Evolutionary conservation across 352 stramenopile genomes (phyloP).

Genomic region (Phytophthora sansomeana): DNA sequence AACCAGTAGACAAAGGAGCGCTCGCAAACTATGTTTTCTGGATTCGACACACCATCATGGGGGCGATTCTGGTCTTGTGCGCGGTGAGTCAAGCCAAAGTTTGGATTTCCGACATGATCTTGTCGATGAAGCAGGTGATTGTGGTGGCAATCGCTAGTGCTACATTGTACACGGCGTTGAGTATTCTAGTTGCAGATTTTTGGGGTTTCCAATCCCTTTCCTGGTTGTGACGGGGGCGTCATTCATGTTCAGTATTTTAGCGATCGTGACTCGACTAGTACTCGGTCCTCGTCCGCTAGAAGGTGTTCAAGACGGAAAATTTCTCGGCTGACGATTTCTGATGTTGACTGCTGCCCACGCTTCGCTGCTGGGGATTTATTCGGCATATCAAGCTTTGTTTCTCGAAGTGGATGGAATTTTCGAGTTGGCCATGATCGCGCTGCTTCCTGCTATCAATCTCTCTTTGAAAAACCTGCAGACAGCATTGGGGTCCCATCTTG

Average conservation of each 20-base stretch:
- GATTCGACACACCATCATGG: slow-evolving; percentile 30
- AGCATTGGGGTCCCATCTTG: slow-evolving; percentile 32
- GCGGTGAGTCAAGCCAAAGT: slow-evolving; percentile 23
- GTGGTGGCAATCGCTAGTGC: slow-evolving; percentile 17
- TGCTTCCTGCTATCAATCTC: slow-evolving; percentile 48
- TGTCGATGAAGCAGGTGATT: slow-evolving; percentile 23
- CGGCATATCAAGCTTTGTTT: slow-evolving; percentile 43
- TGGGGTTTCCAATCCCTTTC: slow-evolving; percentile 57
- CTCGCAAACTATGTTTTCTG: slow-evolving; percentile 40
- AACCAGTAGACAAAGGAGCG: slow-evolving; percentile 14
- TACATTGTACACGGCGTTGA: slow-evolving; percentile 18
- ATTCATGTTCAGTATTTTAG: slow-evolving; percentile 33
- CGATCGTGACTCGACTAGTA: slow-evolving; percentile 13
- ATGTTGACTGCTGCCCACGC: slow-evolving; percentile 30
- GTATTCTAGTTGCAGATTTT: slow-evolving; percentile 26
- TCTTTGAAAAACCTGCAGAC: slow-evolving; percentile 48
- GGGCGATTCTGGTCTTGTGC: slow-evolving; percentile 16
- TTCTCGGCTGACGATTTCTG: slow-evolving; percentile 27
- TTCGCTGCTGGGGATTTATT: slow-evolving; percentile 46
- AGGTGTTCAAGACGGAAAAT: slow-evolving; percentile 24
- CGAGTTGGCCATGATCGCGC: slow-evolving; percentile 30
- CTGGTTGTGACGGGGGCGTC: slow-evolving; percentile 32
- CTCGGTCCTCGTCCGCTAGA: slow-evolving; percentile 22
- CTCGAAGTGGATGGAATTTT: slow-evolving; percentile 12
- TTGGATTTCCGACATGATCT: slow-evolving; percentile 31